A percentile compares a stretch with the other conserved stretches of the same genome.
Conservation (phyloP, 306 rosid species). For the Luffa acutangula region DNA sequence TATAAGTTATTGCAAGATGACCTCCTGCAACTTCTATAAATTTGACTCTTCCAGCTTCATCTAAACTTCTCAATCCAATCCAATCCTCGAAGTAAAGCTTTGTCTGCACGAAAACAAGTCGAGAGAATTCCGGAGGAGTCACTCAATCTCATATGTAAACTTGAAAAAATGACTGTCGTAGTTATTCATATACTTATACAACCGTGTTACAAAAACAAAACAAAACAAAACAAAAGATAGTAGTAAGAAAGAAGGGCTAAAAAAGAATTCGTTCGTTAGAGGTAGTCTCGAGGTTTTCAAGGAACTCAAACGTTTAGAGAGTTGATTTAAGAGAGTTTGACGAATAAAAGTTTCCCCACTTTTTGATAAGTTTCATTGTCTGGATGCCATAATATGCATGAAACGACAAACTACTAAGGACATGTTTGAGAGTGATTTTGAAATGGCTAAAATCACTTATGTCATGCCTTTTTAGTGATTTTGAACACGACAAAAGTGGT, state of each 20-base stretch:
- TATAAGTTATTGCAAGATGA: conserved; percentile 34
- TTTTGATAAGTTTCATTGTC: not conserved
- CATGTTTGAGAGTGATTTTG: too few species aligned
- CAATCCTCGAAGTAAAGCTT: conserved; percentile 62
- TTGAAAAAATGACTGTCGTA: not conserved
- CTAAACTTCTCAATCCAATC: conserved; percentile 67
- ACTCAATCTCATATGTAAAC: not conserved
- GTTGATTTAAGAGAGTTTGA: not conserved
- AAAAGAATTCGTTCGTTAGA: too few species aligned
- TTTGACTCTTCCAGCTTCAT: conserved; percentile 54
- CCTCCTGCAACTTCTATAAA: conserved; percentile 42
- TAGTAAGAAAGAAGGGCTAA: too few species aligned
- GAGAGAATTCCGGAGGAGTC: not conserved
- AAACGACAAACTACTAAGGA: not conserved
- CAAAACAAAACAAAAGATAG: too few species aligned
- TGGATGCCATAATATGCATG: not conserved
- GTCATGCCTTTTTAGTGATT: too few species aligned
- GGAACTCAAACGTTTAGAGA: too few species aligned
- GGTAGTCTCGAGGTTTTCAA: too few species aligned
- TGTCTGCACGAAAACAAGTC: conserved; percentile 33
- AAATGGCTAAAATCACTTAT: too few species aligned
- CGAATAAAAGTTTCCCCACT: not conserved
- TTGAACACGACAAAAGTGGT: too few species aligned
- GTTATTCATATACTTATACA: not conserved
- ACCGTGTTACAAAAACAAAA: not conserved